A percentile compares a stretch with the other conserved stretches of the same genome.
Conservation (phyloP, 2,329 filamentous ascomycete genomes). For the Fusarium coicis region DNA sequence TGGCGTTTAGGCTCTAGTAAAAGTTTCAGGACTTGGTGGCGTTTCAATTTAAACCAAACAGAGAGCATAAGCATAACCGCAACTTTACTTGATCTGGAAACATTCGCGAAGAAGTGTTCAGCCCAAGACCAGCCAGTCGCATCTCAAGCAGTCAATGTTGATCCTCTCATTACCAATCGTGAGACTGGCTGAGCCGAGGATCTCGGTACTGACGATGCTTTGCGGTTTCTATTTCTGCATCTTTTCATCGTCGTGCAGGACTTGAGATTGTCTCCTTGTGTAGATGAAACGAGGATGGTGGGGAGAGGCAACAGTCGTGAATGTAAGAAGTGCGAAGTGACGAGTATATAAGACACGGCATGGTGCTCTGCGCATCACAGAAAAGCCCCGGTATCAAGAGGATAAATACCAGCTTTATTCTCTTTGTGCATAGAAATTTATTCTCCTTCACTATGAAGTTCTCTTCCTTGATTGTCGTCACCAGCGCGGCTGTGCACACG, state of each 20-base stretch:
- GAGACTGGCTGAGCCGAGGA: neutral
- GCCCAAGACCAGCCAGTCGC: neutral
- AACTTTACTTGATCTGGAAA: neutral
- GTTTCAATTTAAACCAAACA: neutral
- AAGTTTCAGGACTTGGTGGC: neutral
- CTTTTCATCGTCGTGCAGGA: neutral
- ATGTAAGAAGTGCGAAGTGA: too few relatives aligned
- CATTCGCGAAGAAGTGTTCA: neutral
- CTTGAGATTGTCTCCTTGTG: neutral
- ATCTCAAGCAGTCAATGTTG: neutral
- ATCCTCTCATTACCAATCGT: neutral
- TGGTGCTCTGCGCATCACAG: fast-evolving
- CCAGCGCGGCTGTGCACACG: too few relatives aligned
- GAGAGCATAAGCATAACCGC: neutral
- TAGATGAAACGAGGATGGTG: neutral
- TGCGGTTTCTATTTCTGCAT: neutral
- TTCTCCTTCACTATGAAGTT: neutral
- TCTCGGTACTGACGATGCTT: neutral
- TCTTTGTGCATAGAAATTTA: too few relatives aligned
- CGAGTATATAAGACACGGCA: neutral
- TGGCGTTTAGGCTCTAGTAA: neutral
- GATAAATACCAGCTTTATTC: too few relatives aligned
- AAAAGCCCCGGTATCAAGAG: neutral
- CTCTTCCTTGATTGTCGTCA: neutral
- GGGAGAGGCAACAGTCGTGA: fast-evolving